Base-by-base conservation (phyloP, 768 basidiomycete species). In the Tricholoma furcatifolium region DNA sequence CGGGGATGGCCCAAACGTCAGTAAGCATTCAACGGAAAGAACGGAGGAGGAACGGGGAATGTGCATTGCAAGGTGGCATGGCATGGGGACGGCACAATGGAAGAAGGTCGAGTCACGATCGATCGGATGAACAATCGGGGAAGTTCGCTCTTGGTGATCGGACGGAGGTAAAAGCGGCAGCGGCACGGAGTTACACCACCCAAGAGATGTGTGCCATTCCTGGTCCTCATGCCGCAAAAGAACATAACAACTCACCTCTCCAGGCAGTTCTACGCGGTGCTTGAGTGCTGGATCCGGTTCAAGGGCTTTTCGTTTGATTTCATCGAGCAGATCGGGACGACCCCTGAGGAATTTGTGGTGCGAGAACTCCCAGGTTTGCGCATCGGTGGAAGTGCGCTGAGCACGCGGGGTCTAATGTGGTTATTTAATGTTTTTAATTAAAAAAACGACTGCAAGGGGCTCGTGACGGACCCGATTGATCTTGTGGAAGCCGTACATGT, bases 401-500 rank as follows among this genome's bases (percentile, higher is more conserved):
- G 90, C 87, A 43, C 91, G 86, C 21, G 90, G 90, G 4, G 90
- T 90, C 82, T 90, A 2, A 30, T 35, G 23, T 20, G 17, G 38
- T 31, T 14, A 44, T 44, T 1, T 15, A 18, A 42, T 38, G 24
- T 14, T 17, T 15, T 6, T 34, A 36, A 24, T 27, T 7, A 12
- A 18, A 7, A 4, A 2, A 5, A 21, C 1, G 2, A 7, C 10
- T 36, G 7, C 11, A 20, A 23, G 3, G 40, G 23, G 39, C 18
- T 24, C 14, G 50, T 43, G 39, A 75, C 81, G 56, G 53, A 90
- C 87, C 71, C 91, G 80, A 67, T 93, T 93, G 71, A 91, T 91
- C 73, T 95, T 95, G 74, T 93, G 91, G 70, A 95, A 96, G 23
- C 92, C 93, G 63, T 94, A 96, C 91, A 95, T 95, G 77, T 96